A percentile compares a stretch with the other conserved stretches of the same genome.
Evolutionary conservation across 2,329 filamentous ascomycete species (phyloP).

Genomic region (Sclerotinia glacialis): DNA sequence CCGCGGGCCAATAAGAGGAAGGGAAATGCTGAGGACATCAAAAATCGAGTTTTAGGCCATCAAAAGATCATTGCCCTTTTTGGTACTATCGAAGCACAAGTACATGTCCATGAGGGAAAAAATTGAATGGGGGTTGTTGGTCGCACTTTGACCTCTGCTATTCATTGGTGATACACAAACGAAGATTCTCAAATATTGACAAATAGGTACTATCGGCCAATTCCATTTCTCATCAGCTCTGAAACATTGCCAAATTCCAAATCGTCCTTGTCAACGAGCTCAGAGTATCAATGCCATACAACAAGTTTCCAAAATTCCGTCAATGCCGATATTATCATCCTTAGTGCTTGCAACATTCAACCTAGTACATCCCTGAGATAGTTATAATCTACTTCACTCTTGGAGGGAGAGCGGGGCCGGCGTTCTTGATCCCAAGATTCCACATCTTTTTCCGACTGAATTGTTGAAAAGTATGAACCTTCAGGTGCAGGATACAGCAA

Average conservation of each 20-base stretch:
- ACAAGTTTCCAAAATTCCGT: too few species aligned
- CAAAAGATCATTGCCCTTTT: too few species aligned
- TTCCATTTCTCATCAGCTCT: not conserved
- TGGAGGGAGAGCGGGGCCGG: not conserved
- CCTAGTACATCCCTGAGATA: not conserved
- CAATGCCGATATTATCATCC: not conserved
- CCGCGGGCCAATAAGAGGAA: too few species aligned
- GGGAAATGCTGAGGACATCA: too few species aligned
- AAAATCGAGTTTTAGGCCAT: too few species aligned
- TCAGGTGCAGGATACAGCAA: constrained; percentile 3
- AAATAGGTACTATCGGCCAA: not conserved
- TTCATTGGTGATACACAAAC: not conserved
- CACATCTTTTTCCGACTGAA: not conserved
- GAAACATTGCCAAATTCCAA: not conserved
- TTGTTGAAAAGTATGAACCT: not conserved
- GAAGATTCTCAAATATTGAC: not conserved
- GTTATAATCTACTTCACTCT: not conserved
- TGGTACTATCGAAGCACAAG: too few species aligned
- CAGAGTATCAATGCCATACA: too few species aligned
- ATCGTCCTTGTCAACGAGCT: too few species aligned
- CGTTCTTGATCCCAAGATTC: not conserved
- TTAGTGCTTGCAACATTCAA: not conserved
- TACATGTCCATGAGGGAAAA: too few species aligned
- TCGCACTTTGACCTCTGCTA: not conserved
- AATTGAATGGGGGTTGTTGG: not conserved